Percentiles rank a stretch among this genome's conserved stretches.
These are phyloP conservation scores for Fusarium circinatum DNA, from an alignment of 2,329 filamentous ascomycete species.

Conservation along the genomic window DNA sequence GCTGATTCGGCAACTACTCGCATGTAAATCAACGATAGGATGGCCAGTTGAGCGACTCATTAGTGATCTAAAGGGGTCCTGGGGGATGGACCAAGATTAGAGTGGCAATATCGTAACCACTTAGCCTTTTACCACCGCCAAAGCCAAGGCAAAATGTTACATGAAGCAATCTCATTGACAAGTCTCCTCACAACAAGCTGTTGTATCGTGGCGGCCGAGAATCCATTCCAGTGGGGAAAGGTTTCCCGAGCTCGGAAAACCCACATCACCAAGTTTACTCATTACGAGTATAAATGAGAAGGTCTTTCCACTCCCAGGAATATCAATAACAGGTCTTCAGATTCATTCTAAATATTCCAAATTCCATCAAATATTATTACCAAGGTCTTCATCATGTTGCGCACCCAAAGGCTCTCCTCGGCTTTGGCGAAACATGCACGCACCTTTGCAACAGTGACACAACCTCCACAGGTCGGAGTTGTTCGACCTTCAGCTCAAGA, in stretches of 20 bases:
- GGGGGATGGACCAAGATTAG: constrained; percentile 23
- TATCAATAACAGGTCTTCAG: neutral
- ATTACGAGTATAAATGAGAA: constrained; percentile 33
- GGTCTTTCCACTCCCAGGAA: neutral
- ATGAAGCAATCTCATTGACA: neutral
- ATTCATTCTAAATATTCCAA: fast-evolving
- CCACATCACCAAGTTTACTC: neutral
- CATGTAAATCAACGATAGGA: constrained; percentile 49
- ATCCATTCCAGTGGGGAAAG: constrained; percentile 14
- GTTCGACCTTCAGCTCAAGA: constrained; percentile 55
- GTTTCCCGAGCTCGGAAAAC: constrained; percentile 45
- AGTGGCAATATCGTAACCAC: neutral
- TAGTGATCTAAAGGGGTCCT: constrained; percentile 43
- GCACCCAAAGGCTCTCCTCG: constrained; percentile 4
- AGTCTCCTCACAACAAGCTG: neutral
- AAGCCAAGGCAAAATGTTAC: neutral
- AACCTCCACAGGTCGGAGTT: constrained; percentile 17
- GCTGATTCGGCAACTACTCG: constrained; percentile 46
- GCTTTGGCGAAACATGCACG: constrained; percentile 3
- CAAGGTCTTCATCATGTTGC: constrained; percentile 14
- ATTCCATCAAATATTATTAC: fast-evolving
- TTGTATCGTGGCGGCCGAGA: neutral
- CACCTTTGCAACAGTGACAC: constrained; percentile 15
- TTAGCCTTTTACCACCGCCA: neutral
- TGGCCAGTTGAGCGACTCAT: constrained; percentile 54